Conservation (phyloP, 176 grass and related monocot species). For the Poa annua region DNA sequence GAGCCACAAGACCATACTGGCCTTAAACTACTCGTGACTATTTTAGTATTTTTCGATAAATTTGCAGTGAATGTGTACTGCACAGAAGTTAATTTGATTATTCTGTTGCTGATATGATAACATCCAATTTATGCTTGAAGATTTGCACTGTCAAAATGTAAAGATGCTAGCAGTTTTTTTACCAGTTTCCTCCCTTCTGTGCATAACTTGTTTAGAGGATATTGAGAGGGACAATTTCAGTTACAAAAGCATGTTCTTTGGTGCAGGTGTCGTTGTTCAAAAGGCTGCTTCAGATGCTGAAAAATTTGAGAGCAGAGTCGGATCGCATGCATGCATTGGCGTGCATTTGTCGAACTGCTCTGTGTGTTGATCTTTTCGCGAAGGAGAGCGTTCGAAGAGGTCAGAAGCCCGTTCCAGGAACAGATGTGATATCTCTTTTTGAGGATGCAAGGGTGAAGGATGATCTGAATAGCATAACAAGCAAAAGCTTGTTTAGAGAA, state of each 20-base stretch:
- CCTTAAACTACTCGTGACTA: neutral
- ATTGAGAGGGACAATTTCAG: slow-evolving; percentile 4
- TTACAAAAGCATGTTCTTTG: slow-evolving; percentile 28
- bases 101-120: neutral
- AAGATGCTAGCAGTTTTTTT: neutral
- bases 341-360: slow-evolving; percentile 91
- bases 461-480: slow-evolving; percentile 83
- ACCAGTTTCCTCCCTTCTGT: slow-evolving; percentile 10
- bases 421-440: slow-evolving; percentile 94
- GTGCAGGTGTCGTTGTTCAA: slow-evolving; percentile 94
- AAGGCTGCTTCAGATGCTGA: slow-evolving; percentile 93
- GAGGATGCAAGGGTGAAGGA: slow-evolving; percentile 96
- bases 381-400: slow-evolving; percentile 97
- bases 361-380: slow-evolving; percentile 99
- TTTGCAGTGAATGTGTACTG: neutral
- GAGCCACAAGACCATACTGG: slow-evolving; percentile 1
- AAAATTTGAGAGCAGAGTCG: slow-evolving; percentile 95
- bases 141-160: neutral
- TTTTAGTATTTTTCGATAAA: slow-evolving; percentile 2
- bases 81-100: slow-evolving; percentile 17
- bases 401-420: slow-evolving; percentile 91
- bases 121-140: slow-evolving; percentile 10
- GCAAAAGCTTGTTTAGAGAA: slow-evolving; percentile 97
- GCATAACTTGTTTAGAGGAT: slow-evolving; percentile 30
- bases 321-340: slow-evolving; percentile 96